Base-by-base conservation (phyloP, 1,284 basidiomycete species). In the Caloboletus firmus region DNA sequence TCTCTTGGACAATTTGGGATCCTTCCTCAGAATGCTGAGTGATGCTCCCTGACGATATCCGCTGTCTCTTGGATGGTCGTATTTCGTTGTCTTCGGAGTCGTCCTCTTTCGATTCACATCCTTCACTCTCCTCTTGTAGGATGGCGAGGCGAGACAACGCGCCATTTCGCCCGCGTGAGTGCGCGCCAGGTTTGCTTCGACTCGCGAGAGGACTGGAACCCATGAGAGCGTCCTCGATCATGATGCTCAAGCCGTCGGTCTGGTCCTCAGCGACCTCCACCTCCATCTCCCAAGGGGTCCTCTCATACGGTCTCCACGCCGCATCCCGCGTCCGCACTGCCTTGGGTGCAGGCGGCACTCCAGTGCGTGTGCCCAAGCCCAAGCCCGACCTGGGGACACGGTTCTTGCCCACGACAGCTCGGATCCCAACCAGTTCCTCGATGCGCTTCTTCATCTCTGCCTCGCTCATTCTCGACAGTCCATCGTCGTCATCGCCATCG, bases 341-440 rank as follows among this genome's bases (percentile, higher is more conserved):
- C 52, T 66, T 69, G 34, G 67, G 68, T 18, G 65, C 64, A 28
- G 65, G 57, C 2, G 68, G 68, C 13, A 60, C 62, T 4, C 51
- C 37, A 5, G 3, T 11, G 18, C 59, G 53, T 2, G 50, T 5
- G 24, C 32, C 22, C 35, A 64, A 41, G n/a, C 61, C 63, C 44
- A 68, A 45, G 2, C 55, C 56, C 4, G 26, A 45, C 28, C 41
- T 56, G 2, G 62, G 48, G 20, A 57, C 51, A n/a, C 60, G 66
- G 42, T 59, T 65, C 55, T 63, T 70, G 40, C 66, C 63, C 39
- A 56, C 57, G 17, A 63, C 46, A 5, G 58, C 51, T 4, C 75
- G 70, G n/a, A 83, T 72, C 0, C 82, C 81, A 37, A 84, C 81
- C 47, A 82, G 55, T 34, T 75, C 64, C 60, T 83, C 82, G 57